Percentiles rank a stretch among this genome's conserved stretches.
Conservation (phyloP, 2,329 filamentous ascomycete species). For the Fusarium paranaense region DNA sequence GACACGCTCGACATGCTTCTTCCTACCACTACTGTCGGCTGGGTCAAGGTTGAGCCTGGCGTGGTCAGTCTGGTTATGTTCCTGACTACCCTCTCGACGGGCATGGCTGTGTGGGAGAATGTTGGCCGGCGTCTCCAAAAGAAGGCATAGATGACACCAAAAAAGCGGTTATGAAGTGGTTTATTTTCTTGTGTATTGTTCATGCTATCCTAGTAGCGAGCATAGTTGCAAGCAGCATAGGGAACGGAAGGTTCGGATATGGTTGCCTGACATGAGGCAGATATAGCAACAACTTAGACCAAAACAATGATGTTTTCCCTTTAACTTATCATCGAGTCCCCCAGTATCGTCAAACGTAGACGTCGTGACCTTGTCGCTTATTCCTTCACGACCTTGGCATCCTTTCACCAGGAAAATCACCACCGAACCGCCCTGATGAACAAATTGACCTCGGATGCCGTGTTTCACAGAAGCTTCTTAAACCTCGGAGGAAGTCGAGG, state of each 20-base stretch:
- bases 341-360: not conserved
- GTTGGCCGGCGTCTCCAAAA: slow-evolving; percentile 48
- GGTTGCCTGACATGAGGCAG: not conserved
- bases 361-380: not conserved
- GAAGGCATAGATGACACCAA: slow-evolving; percentile 14
- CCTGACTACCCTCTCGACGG: slow-evolving; percentile 70
- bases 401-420: not conserved
- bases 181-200: slow-evolving; percentile 8
- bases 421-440: not conserved
- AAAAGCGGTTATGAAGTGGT: not conserved
- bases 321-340: not conserved
- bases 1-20: slow-evolving; percentile 72
- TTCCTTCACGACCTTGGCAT: not conserved
- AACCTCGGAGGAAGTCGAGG: slow-evolving; percentile 31
- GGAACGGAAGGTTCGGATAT: not conserved
- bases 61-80: slow-evolving; percentile 70
- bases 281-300: not conserved
- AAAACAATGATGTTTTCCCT: not conserved
- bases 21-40: slow-evolving; percentile 70
- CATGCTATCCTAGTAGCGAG: not conserved
- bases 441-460: not conserved
- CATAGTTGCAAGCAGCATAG: not conserved
- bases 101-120: slow-evolving; percentile 70
- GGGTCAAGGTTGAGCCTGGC: slow-evolving; percentile 64
- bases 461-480: not conserved